These are phyloP conservation scores for Lactarius psammicola DNA, from an alignment of 768 basidiomycete genomes.

Conservation along the genomic window DNA sequence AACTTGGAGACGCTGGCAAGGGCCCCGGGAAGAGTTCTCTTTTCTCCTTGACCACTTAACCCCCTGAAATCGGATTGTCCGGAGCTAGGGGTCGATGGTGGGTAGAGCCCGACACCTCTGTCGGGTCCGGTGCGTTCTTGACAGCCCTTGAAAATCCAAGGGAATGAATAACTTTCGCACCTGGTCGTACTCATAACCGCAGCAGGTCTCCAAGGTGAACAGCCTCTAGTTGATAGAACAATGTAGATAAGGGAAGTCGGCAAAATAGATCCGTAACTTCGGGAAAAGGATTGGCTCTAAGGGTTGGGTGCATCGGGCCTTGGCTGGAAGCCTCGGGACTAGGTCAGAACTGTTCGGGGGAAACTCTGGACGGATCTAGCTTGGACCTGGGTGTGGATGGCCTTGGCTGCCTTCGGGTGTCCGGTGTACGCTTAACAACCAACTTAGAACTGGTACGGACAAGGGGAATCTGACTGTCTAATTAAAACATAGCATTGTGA, in stretches of 20 bases:
- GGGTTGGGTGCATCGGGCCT: constrained; percentile 77
- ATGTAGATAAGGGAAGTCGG: constrained; percentile 80
- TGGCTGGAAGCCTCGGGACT: constrained; percentile 68
- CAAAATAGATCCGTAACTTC: constrained; percentile 82
- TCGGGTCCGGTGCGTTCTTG: constrained; percentile 70
- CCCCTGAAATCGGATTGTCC: constrained; percentile 74
- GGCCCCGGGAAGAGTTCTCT: constrained; percentile 77
- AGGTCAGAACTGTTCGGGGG: constrained; percentile 68
- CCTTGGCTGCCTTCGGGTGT: constrained; percentile 59
- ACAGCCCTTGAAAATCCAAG: constrained; percentile 81
- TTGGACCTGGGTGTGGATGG: constrained; percentile 43
- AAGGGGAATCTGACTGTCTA: constrained; percentile 83
- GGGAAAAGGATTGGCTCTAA: constrained; percentile 79
- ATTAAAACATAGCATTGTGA: constrained; percentile 83
- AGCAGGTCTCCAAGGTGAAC: constrained; percentile 81
- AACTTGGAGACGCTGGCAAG: constrained; percentile 57
- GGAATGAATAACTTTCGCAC: constrained; percentile 67
- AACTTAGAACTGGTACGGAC: constrained; percentile 77
- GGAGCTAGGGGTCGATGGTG: constrained; percentile 71
- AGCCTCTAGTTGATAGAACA: constrained; percentile 79
- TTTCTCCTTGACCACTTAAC: constrained; percentile 72
- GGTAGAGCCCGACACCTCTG: constrained; percentile 71
- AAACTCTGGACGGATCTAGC: constrained; percentile 45
- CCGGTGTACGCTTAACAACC: constrained; percentile 63
- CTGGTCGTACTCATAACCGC: constrained; percentile 77